phyloP scores from a whole-genome alignment of 2,329 filamentous ascomycete species.

The Colletotrichum australisinense region DNA sequence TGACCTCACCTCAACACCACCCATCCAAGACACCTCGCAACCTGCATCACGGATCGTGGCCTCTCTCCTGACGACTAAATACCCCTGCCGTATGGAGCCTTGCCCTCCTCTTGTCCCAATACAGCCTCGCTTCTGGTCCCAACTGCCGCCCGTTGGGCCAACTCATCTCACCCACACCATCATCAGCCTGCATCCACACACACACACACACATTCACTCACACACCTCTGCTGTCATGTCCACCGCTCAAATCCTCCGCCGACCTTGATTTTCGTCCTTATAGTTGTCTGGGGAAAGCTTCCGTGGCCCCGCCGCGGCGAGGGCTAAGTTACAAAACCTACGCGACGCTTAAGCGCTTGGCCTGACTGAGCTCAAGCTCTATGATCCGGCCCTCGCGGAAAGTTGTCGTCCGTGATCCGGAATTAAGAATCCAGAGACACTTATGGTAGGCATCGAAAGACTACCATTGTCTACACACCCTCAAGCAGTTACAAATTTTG shows the following conservation, averaged over 20 bases:
- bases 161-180: constrained; percentile 19
- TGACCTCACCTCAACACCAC: constrained; percentile 14
- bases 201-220: not conserved
- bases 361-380: constrained; percentile 20
- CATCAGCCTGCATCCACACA: constrained; percentile 7
- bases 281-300: constrained; percentile 1
- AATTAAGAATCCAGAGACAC: not conserved
- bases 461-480: not conserved
- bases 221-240: constrained; percentile 2
- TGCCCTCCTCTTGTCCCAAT: constrained; percentile 24
- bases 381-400: constrained; percentile 8
- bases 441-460: not conserved
- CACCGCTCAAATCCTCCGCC: constrained; percentile 2
- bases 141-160: constrained; percentile 32
- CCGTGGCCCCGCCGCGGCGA: not conserved
- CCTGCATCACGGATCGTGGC: not conserved
- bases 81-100: constrained; percentile 22
- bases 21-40: constrained; percentile 13
- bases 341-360: constrained; percentile 7
- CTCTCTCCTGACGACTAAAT: not conserved
- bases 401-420: constrained; percentile 7
- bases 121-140: constrained; percentile 21
- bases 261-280: not conserved
- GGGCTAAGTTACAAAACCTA: not conserved
- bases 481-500: not conserved